phyloP scores from a whole-genome alignment of 345 rosid genomes.

The Jatropha curcas region DNA sequence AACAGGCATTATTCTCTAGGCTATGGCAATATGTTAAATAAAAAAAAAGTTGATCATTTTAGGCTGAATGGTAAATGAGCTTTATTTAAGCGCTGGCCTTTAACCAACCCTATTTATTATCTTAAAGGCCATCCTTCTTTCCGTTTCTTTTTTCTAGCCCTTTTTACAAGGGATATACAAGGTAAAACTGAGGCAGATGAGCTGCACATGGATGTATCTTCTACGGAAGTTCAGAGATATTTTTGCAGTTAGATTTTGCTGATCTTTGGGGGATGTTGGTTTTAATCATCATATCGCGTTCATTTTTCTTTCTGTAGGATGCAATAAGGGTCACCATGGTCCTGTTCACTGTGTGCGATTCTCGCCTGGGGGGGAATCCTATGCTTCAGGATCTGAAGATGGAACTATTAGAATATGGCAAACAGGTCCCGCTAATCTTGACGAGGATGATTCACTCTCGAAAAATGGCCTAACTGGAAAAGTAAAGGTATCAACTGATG shows the following conservation, averaged over 20 bases:
- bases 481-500: constrained; percentile 23
- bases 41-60: background rate
- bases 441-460: constrained; percentile 20
- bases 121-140: background rate
- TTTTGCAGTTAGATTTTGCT: background rate
- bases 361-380: constrained; percentile 92
- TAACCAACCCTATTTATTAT: background rate
- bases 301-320: constrained; percentile 49
- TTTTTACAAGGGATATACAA: background rate
- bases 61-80: background rate
- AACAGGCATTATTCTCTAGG: background rate
- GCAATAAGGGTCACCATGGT: constrained; percentile 99
- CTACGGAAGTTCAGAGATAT: background rate
- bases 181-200: background rate
- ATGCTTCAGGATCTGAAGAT: constrained; percentile 97
- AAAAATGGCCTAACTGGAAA: constrained; percentile 25
- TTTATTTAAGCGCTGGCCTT: background rate
- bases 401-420: constrained; percentile 80
- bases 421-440: constrained; percentile 33
- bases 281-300: constrained; percentile 11
- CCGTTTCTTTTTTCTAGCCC: background rate
- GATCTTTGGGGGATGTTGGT: background rate
- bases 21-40: background rate
- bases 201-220: background rate
- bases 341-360: constrained; percentile 93